Evolutionary conservation across 306 rosid genomes (phyloP).

Genomic region (Mimosa bimucronata): DNA sequence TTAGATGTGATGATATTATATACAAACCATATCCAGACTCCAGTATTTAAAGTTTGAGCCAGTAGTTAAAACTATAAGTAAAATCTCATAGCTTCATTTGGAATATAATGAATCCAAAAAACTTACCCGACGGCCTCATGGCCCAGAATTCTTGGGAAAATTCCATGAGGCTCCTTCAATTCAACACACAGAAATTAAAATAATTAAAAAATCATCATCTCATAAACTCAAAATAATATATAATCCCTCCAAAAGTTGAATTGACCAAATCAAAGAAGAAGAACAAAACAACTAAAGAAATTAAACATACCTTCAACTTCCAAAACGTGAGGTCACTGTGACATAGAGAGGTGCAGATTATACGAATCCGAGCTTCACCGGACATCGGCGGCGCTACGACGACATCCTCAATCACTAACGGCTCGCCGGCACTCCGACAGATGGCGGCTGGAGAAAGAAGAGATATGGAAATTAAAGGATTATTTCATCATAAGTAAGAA

Average conservation of each 20-base stretch:
- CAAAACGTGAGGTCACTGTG: slow-evolving; percentile 77
- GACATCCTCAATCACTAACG: slow-evolving; percentile 70
- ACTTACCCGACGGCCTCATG: slow-evolving; percentile 90
- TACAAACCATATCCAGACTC: too few species aligned
- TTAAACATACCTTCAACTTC: slow-evolving; percentile 58
- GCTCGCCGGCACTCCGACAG: slow-evolving; percentile 65
- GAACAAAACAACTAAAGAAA: not conserved
- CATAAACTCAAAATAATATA: not conserved
- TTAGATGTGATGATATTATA: too few species aligned
- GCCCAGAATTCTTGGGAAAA: slow-evolving; percentile 79
- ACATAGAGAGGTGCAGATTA: slow-evolving; percentile 79
- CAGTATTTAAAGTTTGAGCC: too few species aligned
- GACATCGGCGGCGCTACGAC: slow-evolving; percentile 83
- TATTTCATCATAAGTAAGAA: not conserved
- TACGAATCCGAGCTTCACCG: slow-evolving; percentile 70
- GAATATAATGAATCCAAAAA: not conserved
- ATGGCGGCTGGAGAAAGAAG: slow-evolving; percentile 60
- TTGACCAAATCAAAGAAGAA: not conserved
- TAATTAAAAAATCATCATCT: not conserved
- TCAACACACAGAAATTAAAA: not conserved
- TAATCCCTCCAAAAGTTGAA: not conserved
- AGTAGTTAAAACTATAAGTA: too few species aligned
- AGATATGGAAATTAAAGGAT: not conserved
- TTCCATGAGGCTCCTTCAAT: slow-evolving; percentile 63
- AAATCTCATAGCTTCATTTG: too few species aligned